Conservation (phyloP, 2,329 filamentous ascomycete species). For the Ophiostoma sp. region DNA sequence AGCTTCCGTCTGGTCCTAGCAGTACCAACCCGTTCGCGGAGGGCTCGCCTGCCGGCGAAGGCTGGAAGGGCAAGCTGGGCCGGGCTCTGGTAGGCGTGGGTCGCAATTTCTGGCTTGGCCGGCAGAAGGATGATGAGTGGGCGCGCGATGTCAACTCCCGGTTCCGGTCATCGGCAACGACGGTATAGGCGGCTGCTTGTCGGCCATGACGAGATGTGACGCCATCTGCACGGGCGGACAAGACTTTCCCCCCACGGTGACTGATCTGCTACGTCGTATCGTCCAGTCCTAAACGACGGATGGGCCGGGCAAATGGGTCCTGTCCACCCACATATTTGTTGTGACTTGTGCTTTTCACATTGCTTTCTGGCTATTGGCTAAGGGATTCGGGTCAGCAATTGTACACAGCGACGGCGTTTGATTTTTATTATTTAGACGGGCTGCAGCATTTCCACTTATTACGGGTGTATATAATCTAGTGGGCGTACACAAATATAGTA, state of each 20-base stretch:
- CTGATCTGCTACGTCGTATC: not conserved
- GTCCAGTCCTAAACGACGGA: not conserved
- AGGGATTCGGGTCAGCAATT: not conserved
- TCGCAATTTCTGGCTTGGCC: conserved; percentile 78
- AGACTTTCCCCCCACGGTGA: not conserved
- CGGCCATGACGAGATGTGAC: not conserved
- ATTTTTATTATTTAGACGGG: conserved; percentile 10
- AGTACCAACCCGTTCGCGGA: conserved; percentile 63
- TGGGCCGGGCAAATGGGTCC: not conserved
- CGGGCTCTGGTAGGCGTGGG: conserved; percentile 73
- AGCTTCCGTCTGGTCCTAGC: not conserved
- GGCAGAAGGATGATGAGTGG: conserved; percentile 65
- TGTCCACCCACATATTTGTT: not conserved
- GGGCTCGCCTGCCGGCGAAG: conserved; percentile 71
- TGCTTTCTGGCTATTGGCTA: conserved; percentile 7
- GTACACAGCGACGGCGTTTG: conserved; percentile 26
- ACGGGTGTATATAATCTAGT: conserved; percentile 16
- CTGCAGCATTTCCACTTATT: conserved; percentile 11
- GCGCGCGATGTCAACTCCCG: conserved; percentile 55
- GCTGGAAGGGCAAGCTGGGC: conserved; percentile 78
- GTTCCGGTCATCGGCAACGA: conserved; percentile 31
- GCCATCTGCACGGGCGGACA: not conserved
- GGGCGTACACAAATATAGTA: not conserved
- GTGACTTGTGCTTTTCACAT: not conserved
- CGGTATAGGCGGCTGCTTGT: not conserved